phyloP scores from a whole-genome alignment of 495 filamentous ascomycete genomes.

The Tuber microsphaerosporum region DNA sequence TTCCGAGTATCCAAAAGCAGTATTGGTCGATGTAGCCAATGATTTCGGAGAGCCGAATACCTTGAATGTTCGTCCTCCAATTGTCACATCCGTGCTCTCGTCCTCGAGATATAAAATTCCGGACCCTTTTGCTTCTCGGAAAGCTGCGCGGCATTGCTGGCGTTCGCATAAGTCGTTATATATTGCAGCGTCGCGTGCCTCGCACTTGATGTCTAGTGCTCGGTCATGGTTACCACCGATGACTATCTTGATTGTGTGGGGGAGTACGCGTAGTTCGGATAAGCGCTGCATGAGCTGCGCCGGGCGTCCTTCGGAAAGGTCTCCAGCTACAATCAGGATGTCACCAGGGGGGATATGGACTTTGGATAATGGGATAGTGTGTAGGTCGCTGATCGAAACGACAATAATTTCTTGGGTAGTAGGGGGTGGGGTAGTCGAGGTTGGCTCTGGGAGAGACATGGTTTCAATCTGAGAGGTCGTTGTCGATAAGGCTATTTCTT shows the following conservation, averaged over 20 bases:
- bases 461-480: background rate
- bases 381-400: conserved; percentile 7
- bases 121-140: conserved; percentile 18
- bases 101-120: conserved; percentile 48
- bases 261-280: conserved; percentile 67
- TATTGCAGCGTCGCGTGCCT: background rate
- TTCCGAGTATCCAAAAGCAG: conserved; percentile 8
- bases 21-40: background rate
- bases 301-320: conserved; percentile 66
- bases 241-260: conserved; percentile 70
- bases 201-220: conserved; percentile 57
- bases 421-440: background rate
- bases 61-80: conserved; percentile 14
- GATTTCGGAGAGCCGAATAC: conserved; percentile 29
- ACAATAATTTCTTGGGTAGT: background rate
- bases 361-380: conserved; percentile 29
- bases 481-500: background rate
- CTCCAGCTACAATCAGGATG: conserved; percentile 79
- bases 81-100: conserved; percentile 31
- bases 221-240: conserved; percentile 83
- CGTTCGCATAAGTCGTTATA: conserved; percentile 10
- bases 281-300: conserved; percentile 67
- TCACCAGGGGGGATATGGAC: conserved; percentile 66
- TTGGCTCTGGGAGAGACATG: background rate
- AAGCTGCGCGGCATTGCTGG: conserved; percentile 12